Evolutionary conservation across 805 yeast genomes (phyloP), one percentile per base, ranked within the genome.

Genomic region (Saturnispora hagleri): DNA sequence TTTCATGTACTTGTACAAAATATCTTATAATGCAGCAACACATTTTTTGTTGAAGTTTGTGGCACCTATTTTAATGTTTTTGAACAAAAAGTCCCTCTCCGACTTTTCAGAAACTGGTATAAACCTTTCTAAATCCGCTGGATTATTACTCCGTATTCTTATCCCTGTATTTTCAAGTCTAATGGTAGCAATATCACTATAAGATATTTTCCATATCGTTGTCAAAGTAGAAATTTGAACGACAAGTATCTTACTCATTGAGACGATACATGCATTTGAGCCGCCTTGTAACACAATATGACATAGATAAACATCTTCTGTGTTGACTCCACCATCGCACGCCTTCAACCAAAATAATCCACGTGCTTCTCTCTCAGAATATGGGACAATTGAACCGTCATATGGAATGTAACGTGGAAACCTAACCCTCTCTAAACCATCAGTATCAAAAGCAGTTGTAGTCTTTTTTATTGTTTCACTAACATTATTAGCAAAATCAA

Each of bases 391-490:
- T 1, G 88, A 74, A 13, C 84, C 80, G 63, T 87, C 91, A 50
- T 74, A 76, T 10, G 82, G 74, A 41, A 95, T 74, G 55, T 75
- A 82, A 43, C 99, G 72, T 2, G 99, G 95, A 45, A 91, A 73
- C 53, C 99, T 77, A 1, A 88, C 86, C 55, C 86, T 82, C 52
- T 82, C 86, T 46, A 90, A 75, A 0, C 84, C 84, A 43, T 82
- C 89, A 3, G 76, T 80, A 64, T 89, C 96, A 63, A 89, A 84
- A 1, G 86, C 91, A 0, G 96, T 87, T 0, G 99, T 89, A 0
- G 97, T 87, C 64, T 84, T 90, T 54, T 90, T 76, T 47, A 95
- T 89, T 27, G 98, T 98, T 64, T 90, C 97, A 69, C 96, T 83
- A 36, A 93, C 82, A 66, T 88, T 91, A 50, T 86, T 85, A 0